A percentile compares a stretch with the other conserved stretches of the same genome.
Conservation (phyloP, 176 grass and related monocot genomes). For the Ananas comosus region DNA sequence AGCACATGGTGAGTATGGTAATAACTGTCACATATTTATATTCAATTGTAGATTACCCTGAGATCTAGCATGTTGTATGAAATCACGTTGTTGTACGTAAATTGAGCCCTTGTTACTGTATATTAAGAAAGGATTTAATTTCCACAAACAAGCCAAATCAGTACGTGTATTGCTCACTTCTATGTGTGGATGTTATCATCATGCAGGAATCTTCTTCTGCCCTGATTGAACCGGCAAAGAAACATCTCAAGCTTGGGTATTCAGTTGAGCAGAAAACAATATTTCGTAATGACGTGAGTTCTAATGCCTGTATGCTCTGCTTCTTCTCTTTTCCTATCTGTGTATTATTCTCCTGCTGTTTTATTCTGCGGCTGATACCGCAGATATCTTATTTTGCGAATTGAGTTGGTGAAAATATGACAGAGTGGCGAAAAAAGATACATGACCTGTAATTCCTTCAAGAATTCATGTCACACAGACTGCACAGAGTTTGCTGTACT, state of each 20-base stretch:
- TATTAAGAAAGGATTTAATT: neutral
- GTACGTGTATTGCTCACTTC: neutral
- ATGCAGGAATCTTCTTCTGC: constrained; percentile 1
- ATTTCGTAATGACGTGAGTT: constrained; percentile 19
- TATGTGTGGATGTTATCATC: neutral
- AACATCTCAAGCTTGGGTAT: constrained; percentile 6
- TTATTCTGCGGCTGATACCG: too few relatives aligned
- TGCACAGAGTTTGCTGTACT: neutral
- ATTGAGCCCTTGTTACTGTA: neutral
- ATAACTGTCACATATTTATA: neutral
- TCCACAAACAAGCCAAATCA: neutral
- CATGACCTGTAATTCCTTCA: too few relatives aligned
- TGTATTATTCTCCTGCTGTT: neutral
- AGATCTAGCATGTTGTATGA: neutral
- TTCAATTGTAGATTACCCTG: neutral
- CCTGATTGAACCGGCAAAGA: neutral
- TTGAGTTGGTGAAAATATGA: constrained; percentile 1
- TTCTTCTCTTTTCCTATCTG: neutral
- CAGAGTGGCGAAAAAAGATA: neutral
- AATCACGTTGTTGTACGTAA: neutral
- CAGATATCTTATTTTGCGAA: neutral
- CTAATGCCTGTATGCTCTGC: neutral
- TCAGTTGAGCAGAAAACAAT: neutral
- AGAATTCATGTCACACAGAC: too few relatives aligned
- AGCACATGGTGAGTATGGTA: constrained; percentile 35